A percentile compares a stretch with the other conserved stretches of the same genome.
Evolutionary conservation across 805 yeast species (phyloP).

Genomic region (Metschnikowia noctiluminum): DNA sequence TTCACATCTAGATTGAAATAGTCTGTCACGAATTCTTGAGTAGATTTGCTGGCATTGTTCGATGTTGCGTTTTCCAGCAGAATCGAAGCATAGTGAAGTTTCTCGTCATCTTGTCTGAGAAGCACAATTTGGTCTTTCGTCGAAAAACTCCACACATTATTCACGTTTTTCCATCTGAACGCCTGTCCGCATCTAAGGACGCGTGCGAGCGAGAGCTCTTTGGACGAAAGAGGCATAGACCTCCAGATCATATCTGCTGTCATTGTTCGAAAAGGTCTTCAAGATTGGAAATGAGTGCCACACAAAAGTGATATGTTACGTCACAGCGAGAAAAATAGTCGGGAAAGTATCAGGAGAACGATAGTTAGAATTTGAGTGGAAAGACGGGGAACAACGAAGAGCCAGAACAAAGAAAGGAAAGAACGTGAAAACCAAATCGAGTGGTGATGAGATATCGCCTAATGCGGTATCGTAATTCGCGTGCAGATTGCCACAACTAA

Average conservation of each 20-base stretch:
- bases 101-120: constrained; percentile 53
- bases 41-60: constrained; percentile 20
- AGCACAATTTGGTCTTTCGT: constrained; percentile 58
- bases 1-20: constrained; percentile 69
- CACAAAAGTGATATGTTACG: neutral
- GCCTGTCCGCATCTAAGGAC: constrained; percentile 86
- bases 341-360: neutral
- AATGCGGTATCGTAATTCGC: constrained; percentile 7
- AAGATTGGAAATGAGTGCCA: neutral
- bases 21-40: constrained; percentile 48
- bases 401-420: neutral
- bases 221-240: constrained; percentile 13
- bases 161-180: constrained; percentile 69
- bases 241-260: constrained; percentile 17
- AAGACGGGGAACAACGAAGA: too few species aligned
- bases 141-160: constrained; percentile 65
- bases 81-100: constrained; percentile 48
- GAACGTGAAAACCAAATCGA: neutral
- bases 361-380: neutral
- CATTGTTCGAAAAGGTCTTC: constrained; percentile 7
- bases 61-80: constrained; percentile 18
- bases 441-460: constrained; percentile 1
- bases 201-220: constrained; percentile 56
- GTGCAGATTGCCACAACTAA: constrained; percentile 1
- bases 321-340: neutral